Percentiles rank a stretch among this genome's conserved stretches.
phyloP scores from a whole-genome alignment of 2,329 filamentous ascomycete species.

The Ramularia endophylla region DNA sequence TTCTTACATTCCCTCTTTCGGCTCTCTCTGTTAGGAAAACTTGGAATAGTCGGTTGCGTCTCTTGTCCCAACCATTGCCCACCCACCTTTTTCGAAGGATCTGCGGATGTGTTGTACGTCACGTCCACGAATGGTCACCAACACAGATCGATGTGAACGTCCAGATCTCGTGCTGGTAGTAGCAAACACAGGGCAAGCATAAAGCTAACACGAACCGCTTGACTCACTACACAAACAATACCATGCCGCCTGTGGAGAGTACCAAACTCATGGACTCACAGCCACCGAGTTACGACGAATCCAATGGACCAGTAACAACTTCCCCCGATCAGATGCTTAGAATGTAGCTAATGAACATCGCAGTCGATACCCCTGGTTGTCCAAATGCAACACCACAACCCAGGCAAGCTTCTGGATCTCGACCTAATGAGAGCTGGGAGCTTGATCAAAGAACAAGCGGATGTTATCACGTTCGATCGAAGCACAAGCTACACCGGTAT shows the following conservation, averaged over 20 bases:
- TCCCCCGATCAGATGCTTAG: background rate
- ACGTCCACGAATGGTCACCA: too few relatives aligned
- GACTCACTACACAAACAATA: background rate
- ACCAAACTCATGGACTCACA: background rate
- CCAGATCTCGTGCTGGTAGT: background rate
- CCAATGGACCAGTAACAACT: background rate
- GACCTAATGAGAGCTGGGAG: background rate
- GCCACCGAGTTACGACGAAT: background rate
- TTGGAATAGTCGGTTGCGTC: background rate
- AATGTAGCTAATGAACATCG: background rate
- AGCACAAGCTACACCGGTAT: background rate
- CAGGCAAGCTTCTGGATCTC: background rate
- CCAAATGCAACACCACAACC: constrained; percentile 1
- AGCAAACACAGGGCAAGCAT: background rate
- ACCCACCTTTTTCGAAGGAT: background rate
- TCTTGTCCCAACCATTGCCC: background rate
- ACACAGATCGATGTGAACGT: too few relatives aligned
- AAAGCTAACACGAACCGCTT: background rate
- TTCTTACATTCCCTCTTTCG: too few relatives aligned
- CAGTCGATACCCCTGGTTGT: background rate
- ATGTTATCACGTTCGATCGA: background rate
- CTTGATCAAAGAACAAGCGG: constrained; percentile 1
- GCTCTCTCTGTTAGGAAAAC: too few relatives aligned
- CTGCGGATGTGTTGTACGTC: too few relatives aligned
- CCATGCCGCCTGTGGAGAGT: background rate